These are phyloP conservation scores for Lactuca sativa DNA, from an alignment of 129 eudicot species.

Conservation along the genomic window DNA sequence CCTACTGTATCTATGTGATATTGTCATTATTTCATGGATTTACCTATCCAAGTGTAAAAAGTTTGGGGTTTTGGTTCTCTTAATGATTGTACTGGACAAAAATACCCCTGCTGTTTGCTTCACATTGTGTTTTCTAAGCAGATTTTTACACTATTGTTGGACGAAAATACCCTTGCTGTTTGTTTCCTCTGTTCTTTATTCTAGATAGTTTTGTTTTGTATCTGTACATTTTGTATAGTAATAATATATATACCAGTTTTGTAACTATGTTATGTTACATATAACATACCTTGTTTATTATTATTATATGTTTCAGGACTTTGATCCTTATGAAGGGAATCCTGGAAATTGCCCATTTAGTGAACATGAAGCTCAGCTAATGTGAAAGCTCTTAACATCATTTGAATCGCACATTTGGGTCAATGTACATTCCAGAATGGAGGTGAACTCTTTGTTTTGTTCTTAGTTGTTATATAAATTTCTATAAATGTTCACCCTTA, in stretches of 20 bases:
- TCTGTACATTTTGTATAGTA: neutral
- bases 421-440: constrained; percentile 98
- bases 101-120: neutral
- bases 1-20: too few species aligned
- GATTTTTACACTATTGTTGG: too few species aligned
- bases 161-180: too few species aligned
- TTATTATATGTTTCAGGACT: constrained; percentile 47
- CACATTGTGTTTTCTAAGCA: too few species aligned
- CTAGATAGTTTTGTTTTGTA: neutral
- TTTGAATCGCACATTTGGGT: constrained; percentile 98
- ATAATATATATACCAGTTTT: too few species aligned
- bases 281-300: too few species aligned
- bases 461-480: constrained; percentile 14
- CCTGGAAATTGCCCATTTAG: constrained; percentile 93
- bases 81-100: neutral
- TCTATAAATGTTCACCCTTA: constrained; percentile 79
- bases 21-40: too few species aligned
- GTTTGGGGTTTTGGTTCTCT: neutral
- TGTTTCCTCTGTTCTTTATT: neutral
- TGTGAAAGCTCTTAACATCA: constrained; percentile 73
- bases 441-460: constrained; percentile 47
- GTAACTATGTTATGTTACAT: too few species aligned
- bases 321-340: constrained; percentile 90
- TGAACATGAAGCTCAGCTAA: constrained; percentile 88
- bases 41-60: constrained; percentile 25